Percentiles rank a stretch among this genome's conserved stretches.
phyloP scores from a whole-genome alignment of 2,329 filamentous ascomycete genomes.

The Clarireedia hainanense region DNA sequence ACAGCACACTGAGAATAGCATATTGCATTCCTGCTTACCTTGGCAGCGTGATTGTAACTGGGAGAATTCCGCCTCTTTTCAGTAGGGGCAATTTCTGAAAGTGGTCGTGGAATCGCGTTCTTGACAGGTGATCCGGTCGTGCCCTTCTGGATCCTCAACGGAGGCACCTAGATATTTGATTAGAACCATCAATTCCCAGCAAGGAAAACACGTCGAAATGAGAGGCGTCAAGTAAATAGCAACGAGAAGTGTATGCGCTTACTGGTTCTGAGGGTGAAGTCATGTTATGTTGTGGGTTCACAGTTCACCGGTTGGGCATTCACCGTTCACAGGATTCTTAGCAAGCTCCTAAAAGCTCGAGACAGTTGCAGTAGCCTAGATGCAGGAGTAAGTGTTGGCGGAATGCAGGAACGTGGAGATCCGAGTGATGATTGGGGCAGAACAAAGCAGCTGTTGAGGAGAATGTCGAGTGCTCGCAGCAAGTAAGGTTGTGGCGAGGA shows the following conservation, averaged over 20 bases:
- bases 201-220: background rate
- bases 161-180: constrained; percentile 51
- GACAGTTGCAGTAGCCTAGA: constrained; percentile 7
- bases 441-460: too few relatives aligned
- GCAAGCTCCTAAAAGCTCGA: background rate
- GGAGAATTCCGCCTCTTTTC: constrained; percentile 87
- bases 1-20: constrained; percentile 14
- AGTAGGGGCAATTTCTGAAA: constrained; percentile 82
- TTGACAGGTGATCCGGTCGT: constrained; percentile 52
- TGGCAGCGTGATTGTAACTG: constrained; percentile 70
- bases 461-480: too few relatives aligned
- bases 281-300: constrained; percentile 12
- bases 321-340: background rate
- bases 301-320: too few relatives aligned
- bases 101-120: constrained; percentile 59
- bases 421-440: background rate
- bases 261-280: constrained; percentile 23
- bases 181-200: background rate
- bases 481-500: background rate
- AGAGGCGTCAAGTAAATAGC: background rate
- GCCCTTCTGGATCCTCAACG: constrained; percentile 71
- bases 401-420: constrained; percentile 2
- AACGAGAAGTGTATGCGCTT: constrained; percentile 8
- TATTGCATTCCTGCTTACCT: constrained; percentile 44
- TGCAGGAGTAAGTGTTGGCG: constrained; percentile 3